A percentile compares a stretch with the other conserved stretches of the same genome.
phyloP scores from a whole-genome alignment of 2,329 filamentous ascomycete genomes.

The Juglanconis oblonga region DNA sequence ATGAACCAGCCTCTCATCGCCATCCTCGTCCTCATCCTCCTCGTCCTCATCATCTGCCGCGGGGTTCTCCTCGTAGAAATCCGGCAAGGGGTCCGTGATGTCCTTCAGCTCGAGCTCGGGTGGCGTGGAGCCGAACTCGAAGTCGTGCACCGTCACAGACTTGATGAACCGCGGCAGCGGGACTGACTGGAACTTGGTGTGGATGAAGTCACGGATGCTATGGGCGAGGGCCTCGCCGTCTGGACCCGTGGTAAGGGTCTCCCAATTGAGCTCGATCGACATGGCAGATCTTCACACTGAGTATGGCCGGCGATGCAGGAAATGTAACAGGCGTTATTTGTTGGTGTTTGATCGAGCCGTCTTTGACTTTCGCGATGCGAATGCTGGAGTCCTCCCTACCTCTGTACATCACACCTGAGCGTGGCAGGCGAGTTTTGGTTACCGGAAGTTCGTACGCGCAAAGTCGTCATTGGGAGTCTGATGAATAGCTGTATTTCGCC shows the following conservation, averaged over 20 bases:
- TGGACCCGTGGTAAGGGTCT: conserved; percentile 81
- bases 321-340: background rate
- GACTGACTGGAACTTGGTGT: conserved; percentile 92
- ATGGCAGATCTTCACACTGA: conserved; percentile 44
- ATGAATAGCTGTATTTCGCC: background rate
- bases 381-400: background rate
- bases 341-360: no score
- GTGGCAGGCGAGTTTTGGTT: background rate
- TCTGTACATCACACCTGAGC: background rate
- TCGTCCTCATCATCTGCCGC: conserved; percentile 55
- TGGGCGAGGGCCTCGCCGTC: conserved; percentile 84
- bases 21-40: conserved; percentile 35
- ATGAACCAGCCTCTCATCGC: conserved; percentile 35
- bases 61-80: conserved; percentile 87
- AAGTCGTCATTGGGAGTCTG: background rate
- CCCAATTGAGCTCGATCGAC: conserved; percentile 98
- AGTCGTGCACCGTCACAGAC: conserved; percentile 89
- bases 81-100: conserved; percentile 89
- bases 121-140: conserved; percentile 81
- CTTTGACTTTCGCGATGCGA: background rate
- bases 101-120: conserved; percentile 92
- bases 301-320: background rate
- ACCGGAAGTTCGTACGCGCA: background rate
- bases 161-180: conserved; percentile 93
- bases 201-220: conserved; percentile 86